These are phyloP conservation scores for Plasmodium knowlesi DNA, from an alignment of 169 alveolate genomes.

Conservation along the genomic window DNA sequence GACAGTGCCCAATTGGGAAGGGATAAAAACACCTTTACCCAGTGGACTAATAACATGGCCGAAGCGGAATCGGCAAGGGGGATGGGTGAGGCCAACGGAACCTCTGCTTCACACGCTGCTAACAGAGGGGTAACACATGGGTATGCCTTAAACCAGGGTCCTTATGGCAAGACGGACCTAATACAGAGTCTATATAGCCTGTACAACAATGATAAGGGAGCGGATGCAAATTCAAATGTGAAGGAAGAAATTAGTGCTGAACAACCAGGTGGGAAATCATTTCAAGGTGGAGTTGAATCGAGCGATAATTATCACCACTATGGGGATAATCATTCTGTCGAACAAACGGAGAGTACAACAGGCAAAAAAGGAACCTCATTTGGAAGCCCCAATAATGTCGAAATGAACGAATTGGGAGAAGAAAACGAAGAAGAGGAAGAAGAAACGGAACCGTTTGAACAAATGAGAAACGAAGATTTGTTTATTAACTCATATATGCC, in stretches of 20 bases:
- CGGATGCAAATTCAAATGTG: neutral
- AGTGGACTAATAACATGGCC: neutral
- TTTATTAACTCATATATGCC: slow-evolving; percentile 66
- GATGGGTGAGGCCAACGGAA: neutral
- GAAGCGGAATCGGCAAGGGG: neutral
- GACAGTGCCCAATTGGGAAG: neutral
- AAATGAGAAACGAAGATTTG: slow-evolving; percentile 38
- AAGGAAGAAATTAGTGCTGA: neutral
- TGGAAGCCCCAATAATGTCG: neutral
- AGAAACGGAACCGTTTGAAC: neutral
- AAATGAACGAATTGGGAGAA: neutral
- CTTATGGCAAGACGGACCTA: neutral
- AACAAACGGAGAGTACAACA: neutral
- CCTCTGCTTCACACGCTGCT: neutral
- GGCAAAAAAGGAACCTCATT: neutral
- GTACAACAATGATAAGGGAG: neutral
- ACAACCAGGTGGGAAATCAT: neutral
- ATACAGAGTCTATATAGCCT: neutral
- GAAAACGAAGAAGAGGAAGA: neutral
- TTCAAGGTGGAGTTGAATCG: neutral
- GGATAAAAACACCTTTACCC: neutral
- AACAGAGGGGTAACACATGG: neutral
- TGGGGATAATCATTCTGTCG: neutral
- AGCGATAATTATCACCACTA: neutral
- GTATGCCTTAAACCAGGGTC: neutral